A percentile compares a stretch with the other conserved stretches of the same genome.
Conservation (phyloP, 2,329 filamentous ascomycete genomes). For the Cercospora sp. region DNA sequence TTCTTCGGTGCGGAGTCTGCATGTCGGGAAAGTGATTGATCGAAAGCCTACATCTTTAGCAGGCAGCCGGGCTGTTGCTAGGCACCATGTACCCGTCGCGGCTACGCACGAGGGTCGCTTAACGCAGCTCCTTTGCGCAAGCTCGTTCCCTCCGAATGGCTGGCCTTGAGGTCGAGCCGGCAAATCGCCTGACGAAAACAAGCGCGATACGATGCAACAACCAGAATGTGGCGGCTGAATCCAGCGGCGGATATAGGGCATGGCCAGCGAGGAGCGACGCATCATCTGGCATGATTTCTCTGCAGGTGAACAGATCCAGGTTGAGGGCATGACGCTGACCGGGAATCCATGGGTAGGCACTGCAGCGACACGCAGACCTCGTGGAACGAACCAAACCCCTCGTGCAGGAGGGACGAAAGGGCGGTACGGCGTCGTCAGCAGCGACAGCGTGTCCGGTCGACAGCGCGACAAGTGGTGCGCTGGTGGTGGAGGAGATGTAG, state of each 20-base stretch:
- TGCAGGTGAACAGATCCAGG: background rate
- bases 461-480: background rate
- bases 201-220: background rate
- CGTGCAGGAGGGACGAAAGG: constrained; percentile 11
- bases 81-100: constrained; percentile 4
- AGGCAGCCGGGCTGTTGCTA: constrained; percentile 8
- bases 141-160: background rate
- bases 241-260: background rate
- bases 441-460: background rate
- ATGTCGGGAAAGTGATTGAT: background rate
- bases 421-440: background rate
- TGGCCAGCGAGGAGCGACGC: background rate
- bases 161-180: background rate
- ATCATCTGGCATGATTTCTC: background rate
- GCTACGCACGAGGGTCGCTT: constrained; percentile 1
- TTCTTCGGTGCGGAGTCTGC: constrained; percentile 6
- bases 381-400: constrained; percentile 13
- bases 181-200: background rate
- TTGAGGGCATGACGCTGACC: background rate
- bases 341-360: constrained; percentile 4
- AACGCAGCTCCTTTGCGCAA: background rate
- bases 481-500: background rate
- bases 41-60: constrained; percentile 4
- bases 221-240: background rate
- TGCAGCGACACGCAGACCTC: constrained; percentile 11